A percentile compares a stretch with the other conserved stretches of the same genome.
phyloP scores from a whole-genome alignment of 768 basidiomycete species.

The Pulveroboletus ravenelii region DNA sequence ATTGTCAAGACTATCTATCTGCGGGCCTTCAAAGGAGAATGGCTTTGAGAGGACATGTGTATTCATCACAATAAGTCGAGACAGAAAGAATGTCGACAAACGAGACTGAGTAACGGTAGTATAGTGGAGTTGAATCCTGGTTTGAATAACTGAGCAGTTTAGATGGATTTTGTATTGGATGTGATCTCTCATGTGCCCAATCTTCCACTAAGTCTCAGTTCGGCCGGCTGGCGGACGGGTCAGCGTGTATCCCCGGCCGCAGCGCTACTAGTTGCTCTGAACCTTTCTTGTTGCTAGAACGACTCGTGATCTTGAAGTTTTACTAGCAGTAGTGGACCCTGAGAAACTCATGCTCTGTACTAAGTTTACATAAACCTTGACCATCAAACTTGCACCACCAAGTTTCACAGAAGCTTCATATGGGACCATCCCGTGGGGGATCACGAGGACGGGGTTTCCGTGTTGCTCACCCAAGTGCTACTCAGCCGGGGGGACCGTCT shows the following conservation, averaged over 20 bases:
- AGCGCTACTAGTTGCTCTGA: not conserved
- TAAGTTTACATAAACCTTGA: not conserved
- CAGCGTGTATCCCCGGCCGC: not conserved
- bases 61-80: not conserved
- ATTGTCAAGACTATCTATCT: slow-evolving; percentile 27
- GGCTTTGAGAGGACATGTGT: slow-evolving; percentile 16
- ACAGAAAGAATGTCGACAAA: not conserved
- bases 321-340: not conserved
- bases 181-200: not conserved
- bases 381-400: not conserved
- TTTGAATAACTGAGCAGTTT: slow-evolving; percentile 1
- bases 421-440: slow-evolving; percentile 12
- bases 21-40: slow-evolving; percentile 27
- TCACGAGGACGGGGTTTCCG: slow-evolving; percentile 12
- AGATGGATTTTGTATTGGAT: not conserved
- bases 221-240: not conserved
- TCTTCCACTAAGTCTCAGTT: not conserved
- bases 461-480: not conserved
- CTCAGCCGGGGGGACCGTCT: not conserved
- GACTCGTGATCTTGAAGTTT: not conserved
- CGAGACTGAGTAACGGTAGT: not conserved
- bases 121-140: not conserved
- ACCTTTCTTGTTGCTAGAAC: too few relatives aligned
- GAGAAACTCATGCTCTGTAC: not conserved
- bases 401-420: not conserved